Conservation (phyloP, 306 rosid genomes). For the Fragaria vesca region DNA sequence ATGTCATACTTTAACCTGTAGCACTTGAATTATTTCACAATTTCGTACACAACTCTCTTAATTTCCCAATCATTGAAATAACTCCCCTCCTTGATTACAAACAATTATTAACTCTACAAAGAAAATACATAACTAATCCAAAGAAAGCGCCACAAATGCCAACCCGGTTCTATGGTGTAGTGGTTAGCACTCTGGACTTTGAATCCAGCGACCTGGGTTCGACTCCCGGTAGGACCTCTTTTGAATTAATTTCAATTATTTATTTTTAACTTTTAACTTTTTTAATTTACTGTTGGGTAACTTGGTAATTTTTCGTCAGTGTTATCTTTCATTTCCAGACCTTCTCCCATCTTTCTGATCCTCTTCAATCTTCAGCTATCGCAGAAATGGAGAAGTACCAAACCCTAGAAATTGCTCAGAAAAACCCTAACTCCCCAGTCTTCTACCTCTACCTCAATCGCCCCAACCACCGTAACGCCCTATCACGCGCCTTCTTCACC, state of each 20-base stretch:
- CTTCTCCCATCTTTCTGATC: neutral
- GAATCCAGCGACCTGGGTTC: constrained; percentile 90
- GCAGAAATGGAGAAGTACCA: constrained; percentile 44
- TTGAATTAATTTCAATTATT: no score
- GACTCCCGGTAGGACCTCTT: constrained; percentile 87
- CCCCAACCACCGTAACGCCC: constrained; percentile 62
- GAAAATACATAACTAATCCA: no score
- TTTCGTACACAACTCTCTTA: neutral
- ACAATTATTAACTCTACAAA: no score
- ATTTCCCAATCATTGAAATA: neutral
- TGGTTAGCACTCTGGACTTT: constrained; percentile 87
- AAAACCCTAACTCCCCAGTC: constrained; percentile 46
- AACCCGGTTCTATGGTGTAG: constrained; percentile 72
- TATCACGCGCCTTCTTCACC: constrained; percentile 55
- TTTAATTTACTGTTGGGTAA: neutral
- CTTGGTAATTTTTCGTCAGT: neutral
- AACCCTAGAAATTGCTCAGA: constrained; percentile 48
- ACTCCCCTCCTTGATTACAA: neutral
- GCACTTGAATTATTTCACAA: neutral
- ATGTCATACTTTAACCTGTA: neutral
- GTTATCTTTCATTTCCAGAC: neutral
- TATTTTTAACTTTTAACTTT: neutral
- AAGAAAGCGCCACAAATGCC: no score
- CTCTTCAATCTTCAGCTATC: neutral
- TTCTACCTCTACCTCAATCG: constrained; percentile 57